A percentile compares a stretch with the other conserved stretches of the same genome.
These are phyloP conservation scores for Mortierella claussenii DNA, from an alignment of 192 early-diverging fungal species.

Conservation along the genomic window DNA sequence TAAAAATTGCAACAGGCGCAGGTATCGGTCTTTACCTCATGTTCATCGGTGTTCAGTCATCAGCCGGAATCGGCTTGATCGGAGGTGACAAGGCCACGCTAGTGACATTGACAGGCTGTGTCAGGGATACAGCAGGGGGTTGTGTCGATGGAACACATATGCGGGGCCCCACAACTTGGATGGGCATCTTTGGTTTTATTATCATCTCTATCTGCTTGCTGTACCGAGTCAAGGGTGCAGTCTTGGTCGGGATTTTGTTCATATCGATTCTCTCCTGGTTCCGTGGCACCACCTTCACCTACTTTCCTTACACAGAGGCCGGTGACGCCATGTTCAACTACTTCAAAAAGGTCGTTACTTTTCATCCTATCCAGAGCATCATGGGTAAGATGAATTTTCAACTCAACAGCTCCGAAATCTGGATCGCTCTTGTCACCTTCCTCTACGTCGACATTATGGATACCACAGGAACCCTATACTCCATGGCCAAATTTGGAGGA, in stretches of 20 bases:
- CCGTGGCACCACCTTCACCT: constrained; percentile 74
- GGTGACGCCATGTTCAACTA: constrained; percentile 73
- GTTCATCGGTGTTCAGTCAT: constrained; percentile 82
- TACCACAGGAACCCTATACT: constrained; percentile 85
- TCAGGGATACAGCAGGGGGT: constrained; percentile 50
- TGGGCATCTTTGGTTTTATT: constrained; percentile 80
- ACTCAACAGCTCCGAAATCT: constrained; percentile 67
- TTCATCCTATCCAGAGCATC: constrained; percentile 70
- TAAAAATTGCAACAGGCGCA: constrained; percentile 78
- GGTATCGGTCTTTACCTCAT: constrained; percentile 85
- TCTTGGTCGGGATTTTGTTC: constrained; percentile 77
- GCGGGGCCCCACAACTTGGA: constrained; percentile 71
- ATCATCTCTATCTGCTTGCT: constrained; percentile 71
- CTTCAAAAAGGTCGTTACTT: constrained; percentile 76
- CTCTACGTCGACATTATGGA: constrained; percentile 90
- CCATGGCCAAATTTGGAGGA: constrained; percentile 85
- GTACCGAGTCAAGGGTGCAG: constrained; percentile 76
- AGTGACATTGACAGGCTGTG: constrained; percentile 73
- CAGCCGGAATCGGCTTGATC: constrained; percentile 84
- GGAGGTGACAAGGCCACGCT: constrained; percentile 68
- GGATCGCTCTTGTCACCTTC: constrained; percentile 86
- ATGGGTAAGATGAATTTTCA: constrained; percentile 73
- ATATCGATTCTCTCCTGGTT: constrained; percentile 82
- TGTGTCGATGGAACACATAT: constrained; percentile 68
- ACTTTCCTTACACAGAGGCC: constrained; percentile 74